Conservation (phyloP, 805 yeast species). For the Pichia kluyveri region DNA sequence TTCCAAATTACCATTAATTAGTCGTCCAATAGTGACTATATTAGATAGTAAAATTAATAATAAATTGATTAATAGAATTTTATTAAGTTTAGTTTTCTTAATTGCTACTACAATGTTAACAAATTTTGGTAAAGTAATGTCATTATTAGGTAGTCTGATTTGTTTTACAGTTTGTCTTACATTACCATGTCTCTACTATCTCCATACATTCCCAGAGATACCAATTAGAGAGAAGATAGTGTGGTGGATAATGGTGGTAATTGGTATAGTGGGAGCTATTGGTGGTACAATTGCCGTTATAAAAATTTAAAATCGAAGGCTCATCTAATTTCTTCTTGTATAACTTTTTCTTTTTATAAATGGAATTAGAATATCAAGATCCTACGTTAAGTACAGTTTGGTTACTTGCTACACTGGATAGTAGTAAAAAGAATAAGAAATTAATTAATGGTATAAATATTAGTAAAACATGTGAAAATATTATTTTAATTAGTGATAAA, state of each 20-base stretch:
- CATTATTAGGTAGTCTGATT: constrained; percentile 72
- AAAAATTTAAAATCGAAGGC: constrained; percentile 3
- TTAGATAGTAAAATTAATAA: constrained; percentile 31
- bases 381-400: constrained; percentile 1
- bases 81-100: constrained; percentile 51
- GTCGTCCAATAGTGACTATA: constrained; percentile 72
- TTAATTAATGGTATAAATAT: constrained; percentile 31
- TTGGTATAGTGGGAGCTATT: constrained; percentile 31
- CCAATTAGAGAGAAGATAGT: neutral
- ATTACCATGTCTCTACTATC: constrained; percentile 66
- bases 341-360: neutral
- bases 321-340: neutral
- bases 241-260: neutral
- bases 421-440: constrained; percentile 15
- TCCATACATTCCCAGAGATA: constrained; percentile 35
- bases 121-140: constrained; percentile 72
- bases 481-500: constrained; percentile 10
- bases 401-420: constrained; percentile 4
- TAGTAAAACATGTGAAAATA: constrained; percentile 30
- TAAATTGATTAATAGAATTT: constrained; percentile 24
- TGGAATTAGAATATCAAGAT: neutral
- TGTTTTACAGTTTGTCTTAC: constrained; percentile 76
- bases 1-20: constrained; percentile 76
- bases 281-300: constrained; percentile 54
- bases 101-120: constrained; percentile 57